Conservation (phyloP, 148 eudicot species). For the Chenopodium berlandieri region DNA sequence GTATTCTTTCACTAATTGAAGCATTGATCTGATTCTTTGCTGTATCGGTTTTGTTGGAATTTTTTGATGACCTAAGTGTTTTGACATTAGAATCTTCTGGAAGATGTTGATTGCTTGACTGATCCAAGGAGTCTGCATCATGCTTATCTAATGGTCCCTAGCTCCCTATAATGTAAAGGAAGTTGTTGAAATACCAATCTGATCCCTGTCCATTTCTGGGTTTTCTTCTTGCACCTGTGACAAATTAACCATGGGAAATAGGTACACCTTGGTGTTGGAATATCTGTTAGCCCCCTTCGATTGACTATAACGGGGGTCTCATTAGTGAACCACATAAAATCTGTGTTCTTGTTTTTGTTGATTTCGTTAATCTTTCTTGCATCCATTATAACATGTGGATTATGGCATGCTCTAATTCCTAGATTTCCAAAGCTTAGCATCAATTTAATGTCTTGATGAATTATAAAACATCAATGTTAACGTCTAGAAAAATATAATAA, state of each 20-base stretch:
- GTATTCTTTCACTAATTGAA: not conserved
- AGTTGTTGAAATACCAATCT: not conserved
- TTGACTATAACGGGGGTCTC: no score
- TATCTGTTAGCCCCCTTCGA: no score
- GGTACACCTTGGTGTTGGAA: not conserved
- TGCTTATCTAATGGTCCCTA: not conserved
- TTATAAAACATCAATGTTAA: no score
- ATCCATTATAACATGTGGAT: no score
- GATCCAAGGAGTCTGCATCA: not conserved
- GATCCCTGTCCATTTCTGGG: not conserved
- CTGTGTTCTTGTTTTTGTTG: no score
- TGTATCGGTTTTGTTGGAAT: not conserved
- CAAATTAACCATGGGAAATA: not conserved
- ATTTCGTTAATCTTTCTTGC: no score
- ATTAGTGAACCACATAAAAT: no score
- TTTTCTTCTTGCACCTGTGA: not conserved
- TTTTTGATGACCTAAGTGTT: not conserved
- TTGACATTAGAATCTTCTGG: not conserved
- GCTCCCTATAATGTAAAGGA: not conserved
- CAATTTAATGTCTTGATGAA: not conserved
- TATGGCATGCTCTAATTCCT: not conserved
- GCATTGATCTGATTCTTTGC: not conserved
- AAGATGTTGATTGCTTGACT: not conserved
- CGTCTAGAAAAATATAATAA: not conserved
- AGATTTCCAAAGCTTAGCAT: not conserved